A percentile compares a stretch with the other conserved stretches of the same genome.
Evolutionary conservation across 176 grass and related monocot genomes (phyloP).

Genomic region (sorghum (Sorghum bicolor)): DNA sequence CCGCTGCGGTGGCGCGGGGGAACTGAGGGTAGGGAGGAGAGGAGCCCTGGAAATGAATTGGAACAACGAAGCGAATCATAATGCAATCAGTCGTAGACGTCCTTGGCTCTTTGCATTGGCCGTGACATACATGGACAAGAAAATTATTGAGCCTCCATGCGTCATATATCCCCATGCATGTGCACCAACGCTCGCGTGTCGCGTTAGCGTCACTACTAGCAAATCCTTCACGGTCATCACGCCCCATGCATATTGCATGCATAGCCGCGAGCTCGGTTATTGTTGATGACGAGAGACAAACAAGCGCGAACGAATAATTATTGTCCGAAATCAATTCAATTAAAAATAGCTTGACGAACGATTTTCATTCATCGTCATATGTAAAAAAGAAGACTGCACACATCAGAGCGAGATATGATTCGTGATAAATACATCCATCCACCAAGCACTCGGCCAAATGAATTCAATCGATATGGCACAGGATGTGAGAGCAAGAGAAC

Average conservation of each 20-base stretch:
- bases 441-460: constrained; percentile 38
- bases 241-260: neutral
- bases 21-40: no score
- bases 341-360: neutral
- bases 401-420: neutral
- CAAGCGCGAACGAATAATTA: no score
- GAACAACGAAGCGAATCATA: constrained; percentile 10
- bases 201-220: no score
- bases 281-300: no score
- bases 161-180: no score
- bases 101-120: constrained; percentile 6
- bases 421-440: constrained; percentile 27
- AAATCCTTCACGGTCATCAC: no score
- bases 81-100: neutral
- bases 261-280: neutral
- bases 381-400: neutral
- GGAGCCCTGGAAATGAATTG: constrained; percentile 3
- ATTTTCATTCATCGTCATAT: neutral
- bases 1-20: neutral
- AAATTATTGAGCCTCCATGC: neutral
- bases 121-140: neutral
- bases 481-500: constrained; percentile 25
- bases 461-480: constrained; percentile 44
- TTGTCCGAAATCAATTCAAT: neutral
- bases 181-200: no score